Base-by-base conservation (phyloP, 208 protist species). In the Leishmania aethiopica region DNA sequence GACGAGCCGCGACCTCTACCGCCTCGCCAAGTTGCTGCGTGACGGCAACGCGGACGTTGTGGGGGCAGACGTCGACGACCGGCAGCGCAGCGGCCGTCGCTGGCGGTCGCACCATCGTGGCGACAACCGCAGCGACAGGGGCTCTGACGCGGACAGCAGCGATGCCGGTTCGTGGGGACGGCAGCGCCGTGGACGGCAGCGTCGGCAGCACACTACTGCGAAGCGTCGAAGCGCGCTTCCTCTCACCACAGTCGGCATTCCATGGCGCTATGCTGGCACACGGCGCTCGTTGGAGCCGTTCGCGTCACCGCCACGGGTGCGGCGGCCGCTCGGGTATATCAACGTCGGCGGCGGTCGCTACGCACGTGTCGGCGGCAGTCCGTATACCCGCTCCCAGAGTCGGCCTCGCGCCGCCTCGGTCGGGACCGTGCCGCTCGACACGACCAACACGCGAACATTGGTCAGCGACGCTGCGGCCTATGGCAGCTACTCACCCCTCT, bases 251-350 rank as follows among this genome's bases (percentile, higher is more conserved):
- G 37, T 89, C 13, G 87, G 86, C 17, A 84, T 90, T 35, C 90
- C 92, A 28, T 95, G 92, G 92, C 90, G 90, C 25, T 91, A 91
- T 79, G 82, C 80, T 15, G 80, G 83, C 22, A 32, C 59, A 15
- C 70, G 79, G 25, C 62, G 77, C 19, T 42, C 73, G 11, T 79
- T 57, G 40, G 82, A 84, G 40, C 78, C 85, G 17, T 86, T 88
- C 55, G 82, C 81, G 8, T 73, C 83, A 19, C 74, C 90, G 17
- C 78, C 93, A 47, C 83, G 83, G 37, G 60, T 96, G 7, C 80
- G 86, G 28, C 88, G 91, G 11, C 93, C 93, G 25, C 85, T 96
- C 17, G 93, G 93, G 11, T 91, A 87, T 79, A 94, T 96, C 47
- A 88, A 88, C 74, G 66, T 90, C 28, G 89, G 92, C 45, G 90